Conservation (phyloP, 768 basidiomycete species). For the Leucogyrophana mollusca region DNA sequence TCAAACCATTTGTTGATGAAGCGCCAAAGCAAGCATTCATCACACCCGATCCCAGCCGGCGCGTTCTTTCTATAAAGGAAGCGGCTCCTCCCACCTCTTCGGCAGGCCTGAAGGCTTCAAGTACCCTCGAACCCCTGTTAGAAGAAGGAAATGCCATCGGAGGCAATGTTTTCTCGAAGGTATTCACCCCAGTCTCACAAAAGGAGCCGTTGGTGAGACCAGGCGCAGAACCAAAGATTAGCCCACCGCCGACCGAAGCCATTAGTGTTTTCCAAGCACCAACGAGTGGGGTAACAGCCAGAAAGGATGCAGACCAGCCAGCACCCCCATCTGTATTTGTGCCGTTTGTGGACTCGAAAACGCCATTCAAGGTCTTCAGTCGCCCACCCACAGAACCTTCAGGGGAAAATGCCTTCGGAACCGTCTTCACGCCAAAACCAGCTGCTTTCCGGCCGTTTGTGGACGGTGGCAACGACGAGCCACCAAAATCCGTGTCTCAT, state of each 20-base stretch:
- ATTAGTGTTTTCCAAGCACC: constrained; percentile 6
- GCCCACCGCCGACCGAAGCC: constrained; percentile 18
- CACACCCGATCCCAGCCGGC: constrained; percentile 31
- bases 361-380: constrained; percentile 65
- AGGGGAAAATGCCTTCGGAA: constrained; percentile 32
- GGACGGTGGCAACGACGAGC: constrained; percentile 15
- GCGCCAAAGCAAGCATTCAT: constrained; percentile 40
- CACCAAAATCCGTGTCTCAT: constrained; percentile 4
- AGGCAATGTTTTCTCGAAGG: constrained; percentile 54
- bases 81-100: constrained; percentile 20
- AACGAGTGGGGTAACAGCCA: no score
- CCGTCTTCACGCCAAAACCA: constrained; percentile 47
- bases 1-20: constrained; percentile 66
- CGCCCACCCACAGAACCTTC: constrained; percentile 50
- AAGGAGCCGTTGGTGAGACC: constrained; percentile 32
- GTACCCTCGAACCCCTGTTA: constrained; percentile 31
- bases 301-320: constrained; percentile 9
- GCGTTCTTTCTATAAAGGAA: constrained; percentile 55
- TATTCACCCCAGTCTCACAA: constrained; percentile 59
- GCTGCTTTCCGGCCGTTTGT: constrained; percentile 39
- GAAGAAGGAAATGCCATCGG: constrained; percentile 33
- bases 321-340: constrained; percentile 36
- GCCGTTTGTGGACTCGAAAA: constrained; percentile 38
- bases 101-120: constrained; percentile 10
- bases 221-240: constrained; percentile 13